These are phyloP conservation scores for Emergomyces africanus DNA, from an alignment of 2,329 filamentous ascomycete genomes.

Conservation along the genomic window DNA sequence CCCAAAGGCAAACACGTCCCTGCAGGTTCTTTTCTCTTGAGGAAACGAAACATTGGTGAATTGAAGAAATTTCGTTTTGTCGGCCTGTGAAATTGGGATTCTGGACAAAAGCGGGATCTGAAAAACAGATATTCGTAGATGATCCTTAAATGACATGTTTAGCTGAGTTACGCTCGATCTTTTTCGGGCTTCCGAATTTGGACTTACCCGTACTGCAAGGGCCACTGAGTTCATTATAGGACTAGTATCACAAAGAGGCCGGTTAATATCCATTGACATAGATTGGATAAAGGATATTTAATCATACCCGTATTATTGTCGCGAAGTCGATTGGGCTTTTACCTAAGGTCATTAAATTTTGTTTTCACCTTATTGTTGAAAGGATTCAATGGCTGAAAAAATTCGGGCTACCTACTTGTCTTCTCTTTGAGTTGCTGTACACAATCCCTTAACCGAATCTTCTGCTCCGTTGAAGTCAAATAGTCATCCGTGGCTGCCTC, in stretches of 20 bases:
- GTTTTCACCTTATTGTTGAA: neutral
- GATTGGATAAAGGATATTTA: neutral
- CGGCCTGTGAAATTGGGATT: neutral
- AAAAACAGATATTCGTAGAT: neutral
- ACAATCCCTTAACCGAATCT: slow-evolving; percentile 13
- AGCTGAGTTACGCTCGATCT: neutral
- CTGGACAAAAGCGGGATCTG: neutral
- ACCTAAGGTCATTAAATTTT: neutral
- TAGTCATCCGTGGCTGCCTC: slow-evolving; percentile 16
- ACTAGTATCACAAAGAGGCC: neutral
- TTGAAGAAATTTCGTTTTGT: neutral
- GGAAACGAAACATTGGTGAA: neutral
- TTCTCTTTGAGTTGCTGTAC: slow-evolving; percentile 14
- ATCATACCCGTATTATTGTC: neutral
- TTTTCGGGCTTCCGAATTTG: neutral
- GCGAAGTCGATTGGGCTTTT: neutral
- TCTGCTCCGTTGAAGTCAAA: slow-evolving; percentile 10
- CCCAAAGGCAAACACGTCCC: neutral
- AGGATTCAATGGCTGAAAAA: neutral
- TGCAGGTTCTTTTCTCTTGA: neutral
- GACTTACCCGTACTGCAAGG: neutral
- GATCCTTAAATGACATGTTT: neutral
- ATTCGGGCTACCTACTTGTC: slow-evolving; percentile 13
- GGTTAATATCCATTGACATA: neutral
- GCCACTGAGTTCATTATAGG: neutral